Conservation (phyloP, 345 rosid species). For the Lepidium africanum region DNA sequence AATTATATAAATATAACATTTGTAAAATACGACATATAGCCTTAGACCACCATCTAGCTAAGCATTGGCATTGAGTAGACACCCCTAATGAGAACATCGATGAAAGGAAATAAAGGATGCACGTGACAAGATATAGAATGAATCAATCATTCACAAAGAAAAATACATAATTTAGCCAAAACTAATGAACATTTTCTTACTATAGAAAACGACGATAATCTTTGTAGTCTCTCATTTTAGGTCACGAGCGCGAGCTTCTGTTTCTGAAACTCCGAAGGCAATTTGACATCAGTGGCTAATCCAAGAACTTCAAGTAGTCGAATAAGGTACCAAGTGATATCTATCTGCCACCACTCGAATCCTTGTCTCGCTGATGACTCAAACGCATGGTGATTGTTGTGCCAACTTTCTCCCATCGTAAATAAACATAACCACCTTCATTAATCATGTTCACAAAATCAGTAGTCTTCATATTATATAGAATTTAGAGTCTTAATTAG, state of each 20-base stretch:
- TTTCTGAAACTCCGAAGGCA: slow-evolving; percentile 52
- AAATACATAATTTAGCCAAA: too few relatives aligned
- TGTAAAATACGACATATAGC: too few relatives aligned
- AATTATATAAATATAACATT: too few relatives aligned
- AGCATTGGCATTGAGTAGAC: too few relatives aligned
- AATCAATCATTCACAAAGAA: too few relatives aligned
- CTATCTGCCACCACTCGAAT: slow-evolving; percentile 86
- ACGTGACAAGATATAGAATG: too few relatives aligned
- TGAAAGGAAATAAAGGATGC: too few relatives aligned
- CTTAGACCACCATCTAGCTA: too few relatives aligned
- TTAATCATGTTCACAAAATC: neutral
- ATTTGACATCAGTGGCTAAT: slow-evolving; percentile 62
- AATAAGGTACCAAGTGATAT: slow-evolving; percentile 68
- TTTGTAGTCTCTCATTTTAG: too few relatives aligned
- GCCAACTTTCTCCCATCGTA: slow-evolving; percentile 93
- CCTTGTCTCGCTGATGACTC: slow-evolving; percentile 79
- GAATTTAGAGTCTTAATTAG: neutral
- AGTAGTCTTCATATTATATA: neutral
- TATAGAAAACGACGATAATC: too few relatives aligned
- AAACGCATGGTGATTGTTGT: slow-evolving; percentile 80
- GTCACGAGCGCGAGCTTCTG: slow-evolving; percentile 35
- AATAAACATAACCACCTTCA: slow-evolving; percentile 81
- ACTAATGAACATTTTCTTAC: too few relatives aligned
- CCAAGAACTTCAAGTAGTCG: slow-evolving; percentile 49
- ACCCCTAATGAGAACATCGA: too few relatives aligned